Evolutionary conservation across 2,329 filamentous ascomycete species (phyloP), one percentile per base, ranked within the genome.

Genomic region (Graphilbum sp.): DNA sequence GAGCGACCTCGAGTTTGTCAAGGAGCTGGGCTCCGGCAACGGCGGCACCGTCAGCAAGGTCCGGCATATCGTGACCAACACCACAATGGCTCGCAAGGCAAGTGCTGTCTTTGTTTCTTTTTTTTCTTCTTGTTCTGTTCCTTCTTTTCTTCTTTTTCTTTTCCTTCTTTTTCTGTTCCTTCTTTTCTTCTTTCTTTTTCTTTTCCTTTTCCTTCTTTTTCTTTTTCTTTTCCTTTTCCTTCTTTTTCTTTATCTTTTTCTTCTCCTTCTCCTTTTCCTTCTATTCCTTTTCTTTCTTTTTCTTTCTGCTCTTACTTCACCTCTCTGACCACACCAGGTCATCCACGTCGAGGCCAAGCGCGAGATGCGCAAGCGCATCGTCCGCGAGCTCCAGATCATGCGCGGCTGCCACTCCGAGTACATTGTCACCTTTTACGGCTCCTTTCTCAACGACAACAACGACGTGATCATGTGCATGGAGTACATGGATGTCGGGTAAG

Each of bases 381-480:
- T 98, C 45, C 79, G 90, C 55, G 90, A 98, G 58, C 72, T 98
- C 37, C 87, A 95, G 55, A 95, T 98, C 48, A 96, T 96, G 77
- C 87, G 95, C 55, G 85, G 92, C 52, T 98, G 90, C 60, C 90
- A 94, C 53, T 95, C 84, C 18, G 83, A 90, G 43, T 87, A 92
- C 58, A 96, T 98, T 52, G 90, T 98, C 43, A 94, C 81, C 39
- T 98, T 95, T 59, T 96, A 96, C 53, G 90, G 90, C 43, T 90
- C 90, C 29, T 98, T 96, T 54, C 72, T 96, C 53, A 96, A 94
- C 55, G 83, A 92, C 53, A 86, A 86, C 44, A 88, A 92, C 54
- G 90, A 98, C 62, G 92, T 98, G 42, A 92, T 96, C 50, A 88
- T 98, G 79, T 98, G 90, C 59, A 98, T 98, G 90, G 90, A 98